Evolutionary conservation across 495 filamentous ascomycete genomes (phyloP), one percentile per base, ranked within the genome.

Genomic region (Lichenothelia convexa): DNA sequence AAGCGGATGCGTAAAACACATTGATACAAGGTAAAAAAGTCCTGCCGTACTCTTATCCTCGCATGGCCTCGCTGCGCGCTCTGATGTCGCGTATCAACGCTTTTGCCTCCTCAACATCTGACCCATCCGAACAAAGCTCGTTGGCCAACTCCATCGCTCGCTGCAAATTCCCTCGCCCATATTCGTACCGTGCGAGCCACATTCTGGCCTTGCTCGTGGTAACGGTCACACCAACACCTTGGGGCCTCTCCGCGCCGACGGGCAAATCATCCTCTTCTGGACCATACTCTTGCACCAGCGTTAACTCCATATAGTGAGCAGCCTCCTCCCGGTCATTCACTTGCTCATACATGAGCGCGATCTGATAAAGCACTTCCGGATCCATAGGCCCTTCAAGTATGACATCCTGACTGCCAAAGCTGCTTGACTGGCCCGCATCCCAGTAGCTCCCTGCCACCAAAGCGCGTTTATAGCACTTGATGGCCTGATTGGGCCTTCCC

Each of bases 31-130:
- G n/a, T n/a, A n/a, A n/a, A n/a, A n/a, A n/a, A n/a, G n/a, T n/a
- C n/a, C n/a, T n/a, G n/a, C n/a, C n/a, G n/a, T n/a, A n/a, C n/a
- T n/a, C n/a, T n/a, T n/a, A n/a, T n/a, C n/a, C n/a, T n/a, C n/a
- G n/a, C n/a, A n/a, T n/a, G n/a, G n/a, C n/a, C n/a, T n/a, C n/a
- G n/a, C n/a, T n/a, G n/a, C n/a, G n/a, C 3, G 80, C 80, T 43
- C 87, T 64, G 16, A 92, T 68, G 61, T 95, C 89, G 40, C 85
- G 68, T 44, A 94, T 80, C 42, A 99, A 62, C 2, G 86, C 86
- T 62, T 95, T 94, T 11, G 91, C 91, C 56, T 99, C 91, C 55
- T 99, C 91, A 12, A 99, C 84, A 58, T 99, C 91, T 18, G 85
- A 74, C 1, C 91, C 91, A 60, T 99, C 91, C 55, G 94, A 82